phyloP scores from a whole-genome alignment of 2,329 filamentous ascomycete genomes.

The Whalleya microplaca region DNA sequence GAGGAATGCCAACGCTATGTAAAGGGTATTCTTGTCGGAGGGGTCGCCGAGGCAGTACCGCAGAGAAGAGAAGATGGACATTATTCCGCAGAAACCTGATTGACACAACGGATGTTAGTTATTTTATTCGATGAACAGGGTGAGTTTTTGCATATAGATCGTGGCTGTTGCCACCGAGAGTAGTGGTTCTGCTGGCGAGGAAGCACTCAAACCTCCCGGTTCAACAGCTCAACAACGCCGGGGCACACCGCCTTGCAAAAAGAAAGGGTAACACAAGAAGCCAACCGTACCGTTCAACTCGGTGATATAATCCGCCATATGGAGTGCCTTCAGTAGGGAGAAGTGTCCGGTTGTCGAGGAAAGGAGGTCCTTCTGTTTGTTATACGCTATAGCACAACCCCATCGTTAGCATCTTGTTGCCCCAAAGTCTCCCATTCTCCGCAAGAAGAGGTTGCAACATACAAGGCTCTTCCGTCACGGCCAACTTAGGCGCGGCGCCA shows the following conservation, averaged over 20 bases:
- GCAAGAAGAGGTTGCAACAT: too few relatives aligned
- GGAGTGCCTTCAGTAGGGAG: constrained; percentile 68
- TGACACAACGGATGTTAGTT: too few relatives aligned
- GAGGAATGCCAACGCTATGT: constrained; percentile 82
- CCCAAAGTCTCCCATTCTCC: not conserved
- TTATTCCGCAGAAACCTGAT: constrained; percentile 81
- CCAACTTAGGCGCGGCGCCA: constrained; percentile 49
- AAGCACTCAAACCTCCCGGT: too few relatives aligned
- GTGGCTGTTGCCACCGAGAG: too few relatives aligned
- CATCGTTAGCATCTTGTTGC: constrained; percentile 6
- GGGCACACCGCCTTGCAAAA: not conserved
- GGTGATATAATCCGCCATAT: constrained; percentile 84
- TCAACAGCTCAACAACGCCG: not conserved
- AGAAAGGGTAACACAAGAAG: not conserved
- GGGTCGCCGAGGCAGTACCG: constrained; percentile 84
- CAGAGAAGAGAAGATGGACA: constrained; percentile 94
- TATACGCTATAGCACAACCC: constrained; percentile 52
- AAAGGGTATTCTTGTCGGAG: constrained; percentile 69
- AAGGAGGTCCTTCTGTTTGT: constrained; percentile 78
- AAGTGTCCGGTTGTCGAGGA: constrained; percentile 75
- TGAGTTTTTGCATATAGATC: too few relatives aligned
- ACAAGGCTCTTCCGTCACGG: constrained; percentile 47
- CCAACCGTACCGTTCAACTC: constrained; percentile 69
- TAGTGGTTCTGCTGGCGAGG: not conserved
- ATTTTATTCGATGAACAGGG: too few relatives aligned